Percentiles rank a stretch among this genome's conserved stretches.
Evolutionary conservation across 2,329 filamentous ascomycete genomes (phyloP).

Genomic region (Fusarium dlaminii): DNA sequence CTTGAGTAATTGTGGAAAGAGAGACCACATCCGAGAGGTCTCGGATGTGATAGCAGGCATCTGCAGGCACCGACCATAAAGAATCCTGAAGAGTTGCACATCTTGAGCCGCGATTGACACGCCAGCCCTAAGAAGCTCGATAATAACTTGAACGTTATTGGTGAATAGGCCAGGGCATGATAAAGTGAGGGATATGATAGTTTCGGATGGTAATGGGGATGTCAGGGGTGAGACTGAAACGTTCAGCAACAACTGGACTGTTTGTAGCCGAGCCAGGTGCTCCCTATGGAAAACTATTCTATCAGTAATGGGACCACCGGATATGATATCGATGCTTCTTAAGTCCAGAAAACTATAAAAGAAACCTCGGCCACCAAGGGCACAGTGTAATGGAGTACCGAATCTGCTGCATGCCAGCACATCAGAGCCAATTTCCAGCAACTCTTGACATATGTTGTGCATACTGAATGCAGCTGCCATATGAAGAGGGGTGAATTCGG

Average conservation of each 20-base stretch:
- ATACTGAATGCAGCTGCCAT: not conserved
- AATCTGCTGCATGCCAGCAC: not conserved
- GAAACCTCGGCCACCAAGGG: not conserved
- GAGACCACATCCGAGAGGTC: too few species aligned
- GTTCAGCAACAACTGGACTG: not conserved
- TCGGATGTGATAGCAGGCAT: not conserved
- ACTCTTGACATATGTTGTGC: not conserved
- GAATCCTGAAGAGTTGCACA: not conserved
- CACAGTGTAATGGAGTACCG: not conserved
- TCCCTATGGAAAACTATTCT: not conserved
- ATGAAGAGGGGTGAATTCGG: not conserved
- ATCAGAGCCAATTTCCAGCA: not conserved
- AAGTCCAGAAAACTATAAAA: not conserved
- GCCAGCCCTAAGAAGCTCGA: not conserved
- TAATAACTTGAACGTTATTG: not conserved
- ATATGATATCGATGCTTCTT: not conserved
- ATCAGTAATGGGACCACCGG: not conserved
- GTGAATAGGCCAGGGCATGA: fast-evolving
- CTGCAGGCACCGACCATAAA: not conserved
- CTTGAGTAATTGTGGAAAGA: not conserved
- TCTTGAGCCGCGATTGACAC: not conserved
- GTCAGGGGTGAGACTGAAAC: fast-evolving
- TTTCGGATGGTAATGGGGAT: not conserved
- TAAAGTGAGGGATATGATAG: not conserved
- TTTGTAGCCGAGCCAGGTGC: not conserved